Evolutionary conservation across 371 early-diverging fungal genomes (phyloP).

Genomic region (Amoeboaphelidium occidentale): DNA sequence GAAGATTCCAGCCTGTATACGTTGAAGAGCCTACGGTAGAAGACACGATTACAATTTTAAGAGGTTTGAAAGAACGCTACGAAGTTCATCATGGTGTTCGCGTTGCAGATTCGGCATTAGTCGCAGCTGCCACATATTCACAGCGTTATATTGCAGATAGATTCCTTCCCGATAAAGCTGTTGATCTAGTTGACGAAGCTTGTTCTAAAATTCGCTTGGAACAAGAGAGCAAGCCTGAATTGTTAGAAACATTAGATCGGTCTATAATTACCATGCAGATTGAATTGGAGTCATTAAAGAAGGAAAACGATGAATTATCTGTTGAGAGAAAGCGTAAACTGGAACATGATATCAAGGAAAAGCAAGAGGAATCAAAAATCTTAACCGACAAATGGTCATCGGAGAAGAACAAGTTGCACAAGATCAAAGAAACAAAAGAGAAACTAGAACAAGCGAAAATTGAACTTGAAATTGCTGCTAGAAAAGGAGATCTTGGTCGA

Average conservation of each 20-base stretch:
- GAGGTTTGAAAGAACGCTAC: conserved; percentile 56
- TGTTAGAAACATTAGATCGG: conserved; percentile 39
- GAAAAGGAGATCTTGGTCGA: conserved; percentile 38
- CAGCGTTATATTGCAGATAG: conserved; percentile 58
- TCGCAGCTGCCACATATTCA: conserved; percentile 46
- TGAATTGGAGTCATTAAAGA: conserved; percentile 40
- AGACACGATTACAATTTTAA: conserved; percentile 58
- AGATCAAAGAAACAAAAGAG: conserved; percentile 37
- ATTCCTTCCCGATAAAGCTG: conserved; percentile 46
- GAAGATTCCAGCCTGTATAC: conserved; percentile 60
- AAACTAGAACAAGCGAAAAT: conserved; percentile 47
- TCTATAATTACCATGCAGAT: conserved; percentile 45
- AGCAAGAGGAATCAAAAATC: conserved; percentile 28
- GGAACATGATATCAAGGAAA: conserved; percentile 30
- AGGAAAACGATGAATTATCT: conserved; percentile 18
- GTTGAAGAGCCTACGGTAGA: conserved; percentile 56
- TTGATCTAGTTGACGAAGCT: conserved; percentile 72
- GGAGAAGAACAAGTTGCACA: conserved; percentile 40
- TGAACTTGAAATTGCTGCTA: conserved; percentile 42
- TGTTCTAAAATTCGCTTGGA: conserved; percentile 52
- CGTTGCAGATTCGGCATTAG: conserved; percentile 53
- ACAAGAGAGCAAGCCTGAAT: conserved; percentile 60
- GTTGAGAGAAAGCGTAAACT: conserved; percentile 41
- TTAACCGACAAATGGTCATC: conserved; percentile 39
- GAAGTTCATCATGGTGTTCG: conserved; percentile 70